Conservation (phyloP, 2,329 filamentous ascomycete genomes). For the Penicillium frequentans region DNA sequence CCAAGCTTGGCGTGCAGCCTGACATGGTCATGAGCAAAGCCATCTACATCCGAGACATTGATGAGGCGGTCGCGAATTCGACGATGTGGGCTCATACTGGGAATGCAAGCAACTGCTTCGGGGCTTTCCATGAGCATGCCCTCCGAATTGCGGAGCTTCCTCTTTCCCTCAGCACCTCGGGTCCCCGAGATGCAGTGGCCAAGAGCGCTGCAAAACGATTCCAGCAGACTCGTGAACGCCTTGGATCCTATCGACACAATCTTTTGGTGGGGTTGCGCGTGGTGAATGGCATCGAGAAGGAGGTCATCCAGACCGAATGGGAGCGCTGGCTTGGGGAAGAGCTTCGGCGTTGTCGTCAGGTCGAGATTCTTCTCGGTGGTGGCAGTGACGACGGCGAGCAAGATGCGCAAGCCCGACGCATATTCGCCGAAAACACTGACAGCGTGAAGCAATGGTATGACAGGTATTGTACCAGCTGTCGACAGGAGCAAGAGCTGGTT, state of each 20-base stretch:
- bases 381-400: constrained; percentile 21
- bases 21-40: constrained; percentile 80
- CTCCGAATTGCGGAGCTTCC: constrained; percentile 33
- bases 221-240: constrained; percentile 74
- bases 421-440: constrained; percentile 38
- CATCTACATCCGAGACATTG: constrained; percentile 79
- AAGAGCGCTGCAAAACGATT: constrained; percentile 57
- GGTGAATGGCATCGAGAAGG: constrained; percentile 83
- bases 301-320: constrained; percentile 85
- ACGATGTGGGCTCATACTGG: constrained; percentile 29
- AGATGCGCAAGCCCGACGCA: constrained; percentile 25
- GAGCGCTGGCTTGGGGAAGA: constrained; percentile 89
- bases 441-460: constrained; percentile 58
- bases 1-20: constrained; percentile 73
- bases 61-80: constrained; percentile 57
- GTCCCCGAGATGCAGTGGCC: constrained; percentile 30
- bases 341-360: constrained; percentile 69
- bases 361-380: constrained; percentile 49
- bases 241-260: constrained; percentile 85
- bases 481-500: constrained; percentile 41
- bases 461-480: constrained; percentile 64
- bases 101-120: constrained; percentile 42
- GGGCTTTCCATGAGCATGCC: constrained; percentile 45
- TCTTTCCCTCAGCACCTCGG: constrained; percentile 29
- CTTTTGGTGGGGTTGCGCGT: constrained; percentile 86